These are phyloP conservation scores for Boletus edulis DNA, from an alignment of 768 basidiomycete species.

Conservation along the genomic window DNA sequence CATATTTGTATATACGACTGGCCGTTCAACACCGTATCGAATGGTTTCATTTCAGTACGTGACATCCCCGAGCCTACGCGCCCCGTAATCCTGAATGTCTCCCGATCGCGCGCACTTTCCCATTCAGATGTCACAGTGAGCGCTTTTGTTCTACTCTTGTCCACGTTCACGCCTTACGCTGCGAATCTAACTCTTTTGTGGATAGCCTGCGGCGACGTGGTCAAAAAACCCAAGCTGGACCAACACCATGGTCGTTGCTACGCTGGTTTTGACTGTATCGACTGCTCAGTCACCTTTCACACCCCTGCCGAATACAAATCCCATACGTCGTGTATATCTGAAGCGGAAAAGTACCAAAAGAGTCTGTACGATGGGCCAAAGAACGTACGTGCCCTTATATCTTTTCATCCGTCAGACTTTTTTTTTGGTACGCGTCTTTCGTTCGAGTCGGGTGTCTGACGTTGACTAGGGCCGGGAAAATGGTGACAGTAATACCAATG, in stretches of 20 bases:
- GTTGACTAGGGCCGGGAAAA: neutral
- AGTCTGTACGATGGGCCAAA: conserved; percentile 79
- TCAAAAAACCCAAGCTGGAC: conserved; percentile 93
- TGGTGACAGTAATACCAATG: conserved; percentile 1
- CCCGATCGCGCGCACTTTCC: conserved; percentile 5
- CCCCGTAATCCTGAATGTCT: neutral
- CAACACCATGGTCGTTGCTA: conserved; percentile 64
- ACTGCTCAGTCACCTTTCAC: conserved; percentile 84
- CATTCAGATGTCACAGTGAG: conserved; percentile 68
- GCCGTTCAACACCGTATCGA: neutral
- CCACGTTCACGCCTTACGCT: neutral
- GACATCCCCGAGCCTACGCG: neutral
- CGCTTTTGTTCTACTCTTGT: neutral
- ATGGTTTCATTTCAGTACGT: conserved; percentile 80
- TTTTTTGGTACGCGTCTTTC: neutral
- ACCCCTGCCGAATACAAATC: conserved; percentile 74
- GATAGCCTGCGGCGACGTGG: conserved; percentile 76
- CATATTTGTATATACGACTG: neutral
- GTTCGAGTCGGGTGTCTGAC: neutral
- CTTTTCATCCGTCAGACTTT: neutral
- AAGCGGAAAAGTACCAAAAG: conserved; percentile 94
- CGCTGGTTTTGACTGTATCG: conserved; percentile 76
- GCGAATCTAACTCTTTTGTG: neutral
- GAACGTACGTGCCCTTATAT: conserved; percentile 26
- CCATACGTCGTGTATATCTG: conserved; percentile 82